Evolutionary conservation across 345 rosid species (phyloP).

Genomic region (Capsella bursapastoris): DNA sequence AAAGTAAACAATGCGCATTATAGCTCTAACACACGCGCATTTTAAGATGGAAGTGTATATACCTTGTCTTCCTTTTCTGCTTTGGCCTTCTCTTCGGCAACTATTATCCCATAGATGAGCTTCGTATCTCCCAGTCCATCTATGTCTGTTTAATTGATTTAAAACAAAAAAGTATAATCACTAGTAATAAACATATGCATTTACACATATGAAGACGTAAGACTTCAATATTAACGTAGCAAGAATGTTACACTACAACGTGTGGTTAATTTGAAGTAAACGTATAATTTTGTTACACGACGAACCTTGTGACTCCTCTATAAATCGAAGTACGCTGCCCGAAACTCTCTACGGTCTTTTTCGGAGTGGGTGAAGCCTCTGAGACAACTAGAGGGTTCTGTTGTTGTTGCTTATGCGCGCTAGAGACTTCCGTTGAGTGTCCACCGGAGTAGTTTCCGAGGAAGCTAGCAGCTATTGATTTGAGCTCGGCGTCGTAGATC

Average conservation of each 20-base stretch:
- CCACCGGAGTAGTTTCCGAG: conserved; percentile 58
- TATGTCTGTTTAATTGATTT: conserved; percentile 52
- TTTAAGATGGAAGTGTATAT: conserved; percentile 30
- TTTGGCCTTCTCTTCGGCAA: conserved; percentile 91
- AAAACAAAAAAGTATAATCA: background rate
- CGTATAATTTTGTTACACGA: background rate
- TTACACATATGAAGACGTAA: background rate
- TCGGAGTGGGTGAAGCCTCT: conserved; percentile 48
- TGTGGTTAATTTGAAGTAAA: background rate
- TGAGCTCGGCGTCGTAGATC: conserved; percentile 74
- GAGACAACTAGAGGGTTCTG: conserved; percentile 37
- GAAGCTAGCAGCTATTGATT: conserved; percentile 78
- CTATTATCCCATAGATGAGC: conserved; percentile 97
- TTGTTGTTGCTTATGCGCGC: conserved; percentile 42
- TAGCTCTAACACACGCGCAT: conserved; percentile 16
- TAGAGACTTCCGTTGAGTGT: conserved; percentile 30
- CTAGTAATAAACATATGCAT: background rate
- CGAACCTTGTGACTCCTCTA: conserved; percentile 88
- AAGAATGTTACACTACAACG: background rate
- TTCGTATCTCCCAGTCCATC: conserved; percentile 96
- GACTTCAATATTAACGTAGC: background rate
- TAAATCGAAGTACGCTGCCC: conserved; percentile 94
- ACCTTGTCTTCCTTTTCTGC: conserved; percentile 97
- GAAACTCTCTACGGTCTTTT: conserved; percentile 66
- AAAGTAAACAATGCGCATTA: background rate